These are phyloP conservation scores for Penicillium sp. DNA, from an alignment of 2,329 filamentous ascomycete genomes.

Conservation along the genomic window DNA sequence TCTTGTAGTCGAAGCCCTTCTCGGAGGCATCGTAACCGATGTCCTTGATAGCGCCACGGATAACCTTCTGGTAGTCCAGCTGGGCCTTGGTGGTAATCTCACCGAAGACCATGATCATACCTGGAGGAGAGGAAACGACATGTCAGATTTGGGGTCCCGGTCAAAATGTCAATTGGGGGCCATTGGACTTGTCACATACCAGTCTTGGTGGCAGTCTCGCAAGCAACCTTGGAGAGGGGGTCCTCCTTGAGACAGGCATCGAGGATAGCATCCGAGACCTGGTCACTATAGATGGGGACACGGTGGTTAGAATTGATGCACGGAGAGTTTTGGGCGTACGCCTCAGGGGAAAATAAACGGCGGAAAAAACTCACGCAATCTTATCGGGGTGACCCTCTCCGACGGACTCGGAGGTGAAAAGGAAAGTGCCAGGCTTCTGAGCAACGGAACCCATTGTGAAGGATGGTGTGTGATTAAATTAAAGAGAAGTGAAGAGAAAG, in stretches of 20 bases:
- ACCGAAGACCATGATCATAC: slow-evolving; percentile 96
- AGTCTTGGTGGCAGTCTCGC: slow-evolving; percentile 99
- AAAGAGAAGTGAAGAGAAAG: slow-evolving; percentile 18
- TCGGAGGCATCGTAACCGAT: slow-evolving; percentile 96
- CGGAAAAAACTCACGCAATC: slow-evolving; percentile 65
- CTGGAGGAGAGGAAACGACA: slow-evolving; percentile 25
- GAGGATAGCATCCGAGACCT: slow-evolving; percentile 97
- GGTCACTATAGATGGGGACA: slow-evolving; percentile 60
- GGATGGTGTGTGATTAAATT: slow-evolving; percentile 13
- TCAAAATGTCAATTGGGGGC: slow-evolving; percentile 5
- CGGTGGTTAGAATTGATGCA: slow-evolving; percentile 12
- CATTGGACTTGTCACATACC: slow-evolving; percentile 53
- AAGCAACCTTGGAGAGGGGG: slow-evolving; percentile 96
- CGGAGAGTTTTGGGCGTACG: not conserved
- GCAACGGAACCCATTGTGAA: slow-evolving; percentile 62
- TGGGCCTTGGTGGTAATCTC: slow-evolving; percentile 97
- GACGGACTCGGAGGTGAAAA: slow-evolving; percentile 89
- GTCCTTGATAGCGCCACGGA: slow-evolving; percentile 93
- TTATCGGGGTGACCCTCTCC: slow-evolving; percentile 93
- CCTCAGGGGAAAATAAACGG: not conserved
- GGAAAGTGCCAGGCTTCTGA: slow-evolving; percentile 64
- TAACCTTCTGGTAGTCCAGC: slow-evolving; percentile 97
- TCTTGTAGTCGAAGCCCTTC: slow-evolving; percentile 99
- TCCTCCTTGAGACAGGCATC: slow-evolving; percentile 95
- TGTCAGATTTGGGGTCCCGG: slow-evolving; percentile 14